These are phyloP conservation scores for Tirmania nivea DNA, from an alignment of 495 filamentous ascomycete species.

Conservation along the genomic window DNA sequence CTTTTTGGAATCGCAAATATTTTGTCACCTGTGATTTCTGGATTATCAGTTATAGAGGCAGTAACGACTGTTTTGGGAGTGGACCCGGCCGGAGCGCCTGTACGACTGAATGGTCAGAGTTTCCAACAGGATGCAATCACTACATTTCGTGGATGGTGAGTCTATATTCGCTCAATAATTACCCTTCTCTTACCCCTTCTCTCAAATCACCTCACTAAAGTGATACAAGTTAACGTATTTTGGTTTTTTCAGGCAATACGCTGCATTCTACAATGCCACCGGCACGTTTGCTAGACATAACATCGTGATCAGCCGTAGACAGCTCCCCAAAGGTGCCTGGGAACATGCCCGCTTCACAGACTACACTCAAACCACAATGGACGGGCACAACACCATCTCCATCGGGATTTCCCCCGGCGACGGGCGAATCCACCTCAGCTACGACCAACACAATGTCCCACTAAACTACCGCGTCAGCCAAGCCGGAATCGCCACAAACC, in stretches of 20 bases:
- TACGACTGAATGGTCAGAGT: slow-evolving; percentile 18
- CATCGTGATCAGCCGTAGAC: slow-evolving; percentile 25
- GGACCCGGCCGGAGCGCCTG: slow-evolving; percentile 16
- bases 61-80: slow-evolving; percentile 8
- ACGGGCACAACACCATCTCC: slow-evolving; percentile 30
- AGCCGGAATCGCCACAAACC: slow-evolving; percentile 21
- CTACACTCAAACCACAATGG: slow-evolving; percentile 28
- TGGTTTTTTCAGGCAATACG: slow-evolving; percentile 23
- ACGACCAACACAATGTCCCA: slow-evolving; percentile 14
- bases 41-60: slow-evolving; percentile 6
- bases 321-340: slow-evolving; percentile 22
- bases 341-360: slow-evolving; percentile 26
- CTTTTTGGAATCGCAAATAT: too few species aligned
- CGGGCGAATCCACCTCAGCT: slow-evolving; percentile 27
- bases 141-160: slow-evolving; percentile 14
- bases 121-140: slow-evolving; percentile 20
- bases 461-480: slow-evolving; percentile 24
- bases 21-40: too few species aligned
- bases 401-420: slow-evolving; percentile 27
- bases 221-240: neutral
- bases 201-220: neutral
- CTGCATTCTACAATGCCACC: slow-evolving; percentile 23
- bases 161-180: neutral
- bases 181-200: neutral
- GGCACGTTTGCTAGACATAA: slow-evolving; percentile 16